These are phyloP conservation scores for Talaromyces sp. DNA, from an alignment of 2,329 filamentous ascomycete genomes.

Conservation along the genomic window DNA sequence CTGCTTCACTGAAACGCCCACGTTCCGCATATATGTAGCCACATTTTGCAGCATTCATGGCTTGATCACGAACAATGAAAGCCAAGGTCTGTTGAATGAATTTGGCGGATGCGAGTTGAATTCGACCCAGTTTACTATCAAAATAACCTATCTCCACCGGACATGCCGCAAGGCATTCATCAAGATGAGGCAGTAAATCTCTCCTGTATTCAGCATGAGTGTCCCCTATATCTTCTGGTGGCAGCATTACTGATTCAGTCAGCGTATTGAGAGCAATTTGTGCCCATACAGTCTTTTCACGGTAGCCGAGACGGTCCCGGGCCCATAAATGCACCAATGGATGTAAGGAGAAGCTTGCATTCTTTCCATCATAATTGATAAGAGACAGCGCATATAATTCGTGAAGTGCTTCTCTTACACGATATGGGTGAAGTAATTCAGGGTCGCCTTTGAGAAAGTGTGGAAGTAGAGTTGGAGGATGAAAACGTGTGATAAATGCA, in stretches of 20 bases:
- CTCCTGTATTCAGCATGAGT: slow-evolving; percentile 22
- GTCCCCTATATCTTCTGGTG: slow-evolving; percentile 16
- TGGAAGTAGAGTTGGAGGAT: slow-evolving; percentile 8
- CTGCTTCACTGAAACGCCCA: slow-evolving; percentile 21
- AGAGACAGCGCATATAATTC: slow-evolving; percentile 19
- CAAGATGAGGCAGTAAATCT: slow-evolving; percentile 25
- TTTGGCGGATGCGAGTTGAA: slow-evolving; percentile 15
- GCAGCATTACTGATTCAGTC: slow-evolving; percentile 18
- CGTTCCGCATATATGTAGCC: slow-evolving; percentile 22
- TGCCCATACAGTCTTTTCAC: slow-evolving; percentile 20
- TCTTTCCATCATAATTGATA: slow-evolving; percentile 23
- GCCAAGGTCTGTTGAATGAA: slow-evolving; percentile 13
- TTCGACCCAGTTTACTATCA: background rate
- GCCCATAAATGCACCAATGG: slow-evolving; percentile 36
- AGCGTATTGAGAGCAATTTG: slow-evolving; percentile 18
- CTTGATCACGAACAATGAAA: slow-evolving; percentile 15
- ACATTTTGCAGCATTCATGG: slow-evolving; percentile 22
- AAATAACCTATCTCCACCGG: slow-evolving; percentile 3
- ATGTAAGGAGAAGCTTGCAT: slow-evolving; percentile 27
- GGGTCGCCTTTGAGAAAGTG: background rate
- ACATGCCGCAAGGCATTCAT: slow-evolving; percentile 18
- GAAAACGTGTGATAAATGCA: background rate
- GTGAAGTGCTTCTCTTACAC: slow-evolving; percentile 19
- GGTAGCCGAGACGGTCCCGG: slow-evolving; percentile 24
- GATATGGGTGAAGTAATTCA: slow-evolving; percentile 8